These are phyloP conservation scores for Peniophora sp. DNA, from an alignment of 1,284 basidiomycete genomes.

Conservation along the genomic window DNA sequence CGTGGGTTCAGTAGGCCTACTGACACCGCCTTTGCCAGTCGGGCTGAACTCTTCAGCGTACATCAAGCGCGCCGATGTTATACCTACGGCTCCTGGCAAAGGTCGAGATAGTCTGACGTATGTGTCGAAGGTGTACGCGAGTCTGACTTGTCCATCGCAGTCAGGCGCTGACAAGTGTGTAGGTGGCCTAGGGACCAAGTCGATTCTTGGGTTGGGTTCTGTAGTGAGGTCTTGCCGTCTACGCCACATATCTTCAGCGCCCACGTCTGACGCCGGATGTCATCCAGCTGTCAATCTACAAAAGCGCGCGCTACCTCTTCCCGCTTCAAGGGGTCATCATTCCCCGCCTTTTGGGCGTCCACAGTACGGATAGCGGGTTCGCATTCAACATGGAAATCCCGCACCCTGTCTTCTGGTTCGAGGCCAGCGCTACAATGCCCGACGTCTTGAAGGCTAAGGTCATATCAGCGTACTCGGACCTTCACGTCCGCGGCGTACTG, in stretches of 20 bases:
- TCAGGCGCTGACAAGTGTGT: background rate
- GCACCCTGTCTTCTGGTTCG: slow-evolving; percentile 47
- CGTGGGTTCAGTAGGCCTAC: background rate
- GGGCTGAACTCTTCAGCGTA: slow-evolving; percentile 31
- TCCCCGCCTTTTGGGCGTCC: slow-evolving; percentile 45
- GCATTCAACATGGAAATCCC: slow-evolving; percentile 46
- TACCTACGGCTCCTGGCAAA: slow-evolving; percentile 10
- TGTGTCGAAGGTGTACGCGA: slow-evolving; percentile 37
- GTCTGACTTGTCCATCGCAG: background rate
- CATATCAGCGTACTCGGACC: slow-evolving; percentile 36
- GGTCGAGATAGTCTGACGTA: slow-evolving; percentile 25
- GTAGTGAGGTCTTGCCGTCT: slow-evolving; percentile 27
- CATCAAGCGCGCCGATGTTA: slow-evolving; percentile 29
- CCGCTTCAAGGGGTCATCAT: slow-evolving; percentile 45
- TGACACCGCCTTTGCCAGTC: slow-evolving; percentile 17
- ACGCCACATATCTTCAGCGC: slow-evolving; percentile 3
- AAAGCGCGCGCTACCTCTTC: slow-evolving; percentile 35
- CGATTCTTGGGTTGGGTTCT: slow-evolving; percentile 31
- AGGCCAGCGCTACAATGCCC: slow-evolving; percentile 46
- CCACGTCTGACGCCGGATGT: background rate
- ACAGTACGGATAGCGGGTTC: slow-evolving; percentile 27
- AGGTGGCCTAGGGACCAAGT: slow-evolving; percentile 31
- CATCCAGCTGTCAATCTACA: slow-evolving; percentile 30
- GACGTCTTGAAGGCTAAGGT: slow-evolving; percentile 38
- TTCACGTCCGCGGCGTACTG: slow-evolving; percentile 42